These are phyloP conservation scores for Harringtonia lauricola DNA, from an alignment of 2,329 filamentous ascomycete species.

Conservation along the genomic window DNA sequence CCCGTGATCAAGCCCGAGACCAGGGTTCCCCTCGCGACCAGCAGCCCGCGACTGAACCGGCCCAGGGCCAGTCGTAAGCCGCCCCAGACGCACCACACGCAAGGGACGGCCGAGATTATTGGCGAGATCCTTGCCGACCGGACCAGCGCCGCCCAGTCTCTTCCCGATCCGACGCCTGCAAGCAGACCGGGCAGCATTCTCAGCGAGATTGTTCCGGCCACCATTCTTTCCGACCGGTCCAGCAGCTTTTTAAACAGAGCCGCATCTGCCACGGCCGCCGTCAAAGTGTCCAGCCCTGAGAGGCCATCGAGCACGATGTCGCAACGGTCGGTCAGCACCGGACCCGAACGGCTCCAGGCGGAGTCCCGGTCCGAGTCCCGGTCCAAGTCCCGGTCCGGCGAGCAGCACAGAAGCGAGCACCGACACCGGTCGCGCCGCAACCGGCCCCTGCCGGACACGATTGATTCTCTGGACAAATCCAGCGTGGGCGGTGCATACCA, in stretches of 20 bases:
- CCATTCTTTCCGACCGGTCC: constrained; percentile 6
- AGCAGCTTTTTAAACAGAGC: neutral
- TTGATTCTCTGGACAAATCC: constrained; percentile 66
- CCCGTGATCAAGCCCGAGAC: too few relatives aligned
- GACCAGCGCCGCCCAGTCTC: constrained; percentile 2
- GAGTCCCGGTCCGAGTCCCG: too few relatives aligned
- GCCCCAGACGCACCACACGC: constrained; percentile 16
- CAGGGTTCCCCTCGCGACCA: neutral
- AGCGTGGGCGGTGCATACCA: constrained; percentile 60
- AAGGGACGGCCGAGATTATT: constrained; percentile 14
- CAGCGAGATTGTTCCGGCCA: constrained; percentile 2
- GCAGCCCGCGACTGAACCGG: neutral
- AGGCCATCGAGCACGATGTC: too few relatives aligned
- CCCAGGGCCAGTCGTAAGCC: constrained; percentile 6
- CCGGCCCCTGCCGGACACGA: constrained; percentile 60
- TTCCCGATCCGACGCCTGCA: too few relatives aligned
- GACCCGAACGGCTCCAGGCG: too few relatives aligned
- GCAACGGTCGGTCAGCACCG: too few relatives aligned
- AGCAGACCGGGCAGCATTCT: too few relatives aligned
- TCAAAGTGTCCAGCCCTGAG: too few relatives aligned
- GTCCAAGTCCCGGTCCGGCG: too few relatives aligned
- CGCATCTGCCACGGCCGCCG: neutral
- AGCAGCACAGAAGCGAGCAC: constrained; percentile 52
- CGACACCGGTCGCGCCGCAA: constrained; percentile 31
- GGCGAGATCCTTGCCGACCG: constrained; percentile 5